Percentiles rank a stretch among this genome's conserved stretches.
Evolutionary conservation across 1,139 yeast genomes (phyloP).

Genomic region (Candida tunisiensis): DNA sequence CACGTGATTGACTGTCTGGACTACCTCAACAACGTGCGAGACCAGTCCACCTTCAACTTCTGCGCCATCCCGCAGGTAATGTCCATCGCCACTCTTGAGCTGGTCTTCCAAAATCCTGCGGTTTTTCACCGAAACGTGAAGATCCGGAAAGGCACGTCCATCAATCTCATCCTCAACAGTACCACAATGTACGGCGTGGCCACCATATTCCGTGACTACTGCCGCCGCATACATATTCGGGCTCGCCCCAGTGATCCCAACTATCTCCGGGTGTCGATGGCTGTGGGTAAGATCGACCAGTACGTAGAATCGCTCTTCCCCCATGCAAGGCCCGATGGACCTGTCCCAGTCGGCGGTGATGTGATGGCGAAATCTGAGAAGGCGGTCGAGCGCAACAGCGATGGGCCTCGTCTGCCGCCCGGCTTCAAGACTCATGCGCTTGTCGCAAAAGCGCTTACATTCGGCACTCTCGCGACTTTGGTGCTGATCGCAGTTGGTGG

Average conservation of each 20-base stretch:
- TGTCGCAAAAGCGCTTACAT: too few species aligned
- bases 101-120: constrained; percentile 65
- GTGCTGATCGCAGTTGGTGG: too few species aligned
- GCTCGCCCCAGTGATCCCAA: constrained; percentile 74
- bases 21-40: constrained; percentile 62
- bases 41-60: constrained; percentile 73
- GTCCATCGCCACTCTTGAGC: constrained; percentile 90
- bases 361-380: too few species aligned
- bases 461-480: too few species aligned
- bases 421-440: too few species aligned
- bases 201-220: constrained; percentile 53
- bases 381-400: too few species aligned
- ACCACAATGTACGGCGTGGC: constrained; percentile 67
- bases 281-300: constrained; percentile 79
- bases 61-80: constrained; percentile 97
- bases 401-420: too few species aligned
- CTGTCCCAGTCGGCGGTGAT: too few species aligned
- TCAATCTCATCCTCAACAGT: constrained; percentile 54
- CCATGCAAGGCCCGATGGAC: too few species aligned
- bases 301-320: too few species aligned
- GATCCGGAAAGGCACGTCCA: constrained; percentile 86
- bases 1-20: constrained; percentile 68
- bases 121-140: constrained; percentile 64
- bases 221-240: constrained; percentile 62
- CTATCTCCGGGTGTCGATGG: constrained; percentile 67